These are phyloP conservation scores for Microdochium nivale DNA, from an alignment of 2,329 filamentous ascomycete genomes.

Conservation along the genomic window DNA sequence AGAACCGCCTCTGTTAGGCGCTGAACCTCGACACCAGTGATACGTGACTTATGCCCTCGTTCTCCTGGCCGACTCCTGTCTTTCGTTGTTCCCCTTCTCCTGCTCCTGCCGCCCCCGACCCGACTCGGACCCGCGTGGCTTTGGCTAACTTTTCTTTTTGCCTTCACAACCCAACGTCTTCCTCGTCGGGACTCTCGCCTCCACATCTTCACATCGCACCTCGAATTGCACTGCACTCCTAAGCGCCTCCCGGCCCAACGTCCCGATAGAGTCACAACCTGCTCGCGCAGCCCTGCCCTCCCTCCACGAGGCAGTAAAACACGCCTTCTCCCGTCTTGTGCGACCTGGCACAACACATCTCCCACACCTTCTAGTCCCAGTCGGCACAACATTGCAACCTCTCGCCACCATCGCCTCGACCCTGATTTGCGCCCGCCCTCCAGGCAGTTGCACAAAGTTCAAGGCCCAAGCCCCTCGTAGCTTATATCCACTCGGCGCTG, in stretches of 20 bases:
- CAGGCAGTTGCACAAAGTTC: not conserved
- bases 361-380: not conserved
- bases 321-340: constrained; percentile 7
- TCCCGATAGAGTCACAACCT: not conserved
- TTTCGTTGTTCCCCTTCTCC: not conserved
- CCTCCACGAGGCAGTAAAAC: constrained; percentile 17
- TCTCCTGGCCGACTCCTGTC: not conserved
- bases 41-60: constrained; percentile 27
- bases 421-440: not conserved
- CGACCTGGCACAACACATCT: constrained; percentile 9
- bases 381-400: not conserved
- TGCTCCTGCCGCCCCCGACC: no score
- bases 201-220: constrained; percentile 13
- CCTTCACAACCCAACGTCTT: constrained; percentile 17
- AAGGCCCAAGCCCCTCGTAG: not conserved
- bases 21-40: constrained; percentile 25
- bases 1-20: constrained; percentile 31
- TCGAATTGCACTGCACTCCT: constrained; percentile 3
- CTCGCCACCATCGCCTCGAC: not conserved
- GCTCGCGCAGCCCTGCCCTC: not conserved
- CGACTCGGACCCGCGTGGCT: constrained; percentile 18
- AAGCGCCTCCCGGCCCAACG: not conserved
- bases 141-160: constrained; percentile 16
- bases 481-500: not conserved
- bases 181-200: constrained; percentile 7